A percentile compares a stretch with the other conserved stretches of the same genome.
These are phyloP conservation scores for Boletus hoseneyae DNA, from an alignment of 1,284 basidiomycete species.

Conservation along the genomic window DNA sequence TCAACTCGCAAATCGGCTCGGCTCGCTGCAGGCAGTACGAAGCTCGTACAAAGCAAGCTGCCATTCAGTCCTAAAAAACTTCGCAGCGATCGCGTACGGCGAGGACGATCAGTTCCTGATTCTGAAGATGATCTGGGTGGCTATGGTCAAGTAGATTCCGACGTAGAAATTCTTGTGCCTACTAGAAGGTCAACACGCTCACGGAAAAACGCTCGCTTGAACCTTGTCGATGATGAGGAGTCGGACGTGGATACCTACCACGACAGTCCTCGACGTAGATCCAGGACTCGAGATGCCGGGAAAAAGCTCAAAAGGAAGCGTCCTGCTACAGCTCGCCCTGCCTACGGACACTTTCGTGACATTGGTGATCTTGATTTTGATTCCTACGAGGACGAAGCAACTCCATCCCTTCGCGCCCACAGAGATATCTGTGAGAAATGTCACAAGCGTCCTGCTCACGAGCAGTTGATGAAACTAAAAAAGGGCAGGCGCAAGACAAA, in stretches of 20 bases:
- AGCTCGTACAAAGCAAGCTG: conserved; percentile 32
- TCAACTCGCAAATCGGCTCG: conserved; percentile 29
- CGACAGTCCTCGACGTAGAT: conserved; percentile 29
- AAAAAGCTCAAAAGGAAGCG: conserved; percentile 35
- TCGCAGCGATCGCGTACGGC: conserved; percentile 31
- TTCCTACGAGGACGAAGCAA: conserved; percentile 54
- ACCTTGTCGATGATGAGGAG: conserved; percentile 34
- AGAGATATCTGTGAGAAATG: conserved; percentile 71
- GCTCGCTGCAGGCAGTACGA: conserved; percentile 10
- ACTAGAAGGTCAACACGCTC: conserved; percentile 37
- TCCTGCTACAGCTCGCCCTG: conserved; percentile 47
- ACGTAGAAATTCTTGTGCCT: conserved; percentile 27
- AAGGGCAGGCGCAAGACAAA: conserved; percentile 39
- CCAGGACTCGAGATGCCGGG: conserved; percentile 13
- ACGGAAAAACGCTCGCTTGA: conserved; percentile 35
- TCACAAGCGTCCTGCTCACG: conserved; percentile 54
- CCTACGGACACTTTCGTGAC: conserved; percentile 63
- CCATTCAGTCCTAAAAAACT: conserved; percentile 66
- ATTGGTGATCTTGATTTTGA: conserved; percentile 58
- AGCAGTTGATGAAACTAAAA: conserved; percentile 44
- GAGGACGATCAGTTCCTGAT: conserved; percentile 36
- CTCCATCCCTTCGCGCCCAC: conserved; percentile 54
- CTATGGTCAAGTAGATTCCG: conserved; percentile 36
- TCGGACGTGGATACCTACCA: conserved; percentile 32
- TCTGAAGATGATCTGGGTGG: conserved; percentile 38